Base-by-base conservation (phyloP, 1,139 yeast species). In the Blastobotrys malaysiensis region DNA sequence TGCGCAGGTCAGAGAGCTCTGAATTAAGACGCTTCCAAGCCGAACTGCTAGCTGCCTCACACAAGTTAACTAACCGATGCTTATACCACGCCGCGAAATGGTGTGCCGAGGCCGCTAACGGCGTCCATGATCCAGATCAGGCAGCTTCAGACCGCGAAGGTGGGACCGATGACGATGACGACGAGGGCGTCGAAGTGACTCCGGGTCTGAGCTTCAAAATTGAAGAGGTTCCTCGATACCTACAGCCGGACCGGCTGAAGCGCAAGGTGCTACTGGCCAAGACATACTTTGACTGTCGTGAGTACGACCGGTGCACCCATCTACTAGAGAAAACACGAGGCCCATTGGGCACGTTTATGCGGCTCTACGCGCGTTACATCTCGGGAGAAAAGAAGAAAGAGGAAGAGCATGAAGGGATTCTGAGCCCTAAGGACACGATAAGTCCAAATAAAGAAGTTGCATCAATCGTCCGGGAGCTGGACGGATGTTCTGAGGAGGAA, bases 231-330 rank as follows among this genome's bases (percentile, higher is more conserved):
- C 31, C 63, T 20, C 51, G 58, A 45, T 58, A 55, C 48, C 46
- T 55, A 47, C 43, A 55, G 31, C 55, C 43, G 21, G 53, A 55
- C 20, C 21, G 43, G 20, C 43, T 52, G 24, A 14, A 45, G 45
- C 48, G 49, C 52, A 54, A 58, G 49, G 60, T 73, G 13, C 63
- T 81, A 11, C 72, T 89, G 26, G 97, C 95, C 0, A 82, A 83
- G 55, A 69, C 88, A 0, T 85, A 87, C 63, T 89, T 93, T 73
- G 86, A 83, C 63, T 83, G 91, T 65, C 85, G 87, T 63, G 99
- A 93, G 67, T 91, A 85, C 65, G 95, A 86, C 57, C 73, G 99
- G 36, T 88, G 95, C 57, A 82, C 88, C 1, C 74, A 77, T 61
- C 77, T 77, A 18, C 72, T 91, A 57, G 75, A 75, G 54, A 76